Evolutionary conservation across 257 asterid species (phyloP).

Genomic region (Schizonepeta tenuifolia): DNA sequence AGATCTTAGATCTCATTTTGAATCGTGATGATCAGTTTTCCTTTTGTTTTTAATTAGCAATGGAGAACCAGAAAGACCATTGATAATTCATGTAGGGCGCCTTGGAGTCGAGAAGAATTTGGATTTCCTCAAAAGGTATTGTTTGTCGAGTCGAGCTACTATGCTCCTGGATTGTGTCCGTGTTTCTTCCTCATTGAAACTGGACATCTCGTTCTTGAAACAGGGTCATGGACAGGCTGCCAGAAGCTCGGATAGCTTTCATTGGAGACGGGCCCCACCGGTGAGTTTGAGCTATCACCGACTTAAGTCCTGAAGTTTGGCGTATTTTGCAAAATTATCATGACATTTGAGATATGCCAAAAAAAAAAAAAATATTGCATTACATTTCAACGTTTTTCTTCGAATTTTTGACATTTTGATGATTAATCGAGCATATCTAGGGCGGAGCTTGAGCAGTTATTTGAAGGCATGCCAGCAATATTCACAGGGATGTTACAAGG

Average conservation of each 20-base stretch:
- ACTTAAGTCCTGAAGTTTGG: neutral
- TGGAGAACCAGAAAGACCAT: constrained; percentile 89
- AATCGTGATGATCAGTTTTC: constrained; percentile 3
- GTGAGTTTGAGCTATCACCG: constrained; percentile 43
- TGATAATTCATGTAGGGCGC: constrained; percentile 94
- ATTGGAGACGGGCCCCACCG: constrained; percentile 96
- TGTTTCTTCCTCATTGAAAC: constrained; percentile 16
- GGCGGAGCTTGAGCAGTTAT: constrained; percentile 79
- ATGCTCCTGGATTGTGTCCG: neutral
- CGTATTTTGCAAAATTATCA: neutral
- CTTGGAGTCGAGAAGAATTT: constrained; percentile 95
- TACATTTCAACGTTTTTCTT: neutral
- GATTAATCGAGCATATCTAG: constrained; percentile 40
- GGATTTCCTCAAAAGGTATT: constrained; percentile 84
- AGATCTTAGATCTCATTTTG: neutral
- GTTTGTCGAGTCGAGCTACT: neutral
- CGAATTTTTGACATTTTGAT: neutral
- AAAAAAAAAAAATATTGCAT: too few relatives aligned
- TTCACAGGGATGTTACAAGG: constrained; percentile 93
- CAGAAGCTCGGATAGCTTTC: constrained; percentile 94
- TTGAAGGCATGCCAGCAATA: constrained; percentile 79
- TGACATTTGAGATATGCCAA: neutral
- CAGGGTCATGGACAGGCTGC: constrained; percentile 94
- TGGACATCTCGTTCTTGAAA: constrained; percentile 37
- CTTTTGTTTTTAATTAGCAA: constrained; percentile 49